A percentile compares a stretch with the other conserved stretches of the same genome.
These are phyloP conservation scores for Ceratonia siliqua DNA, from an alignment of 306 rosid genomes.

Conservation along the genomic window DNA sequence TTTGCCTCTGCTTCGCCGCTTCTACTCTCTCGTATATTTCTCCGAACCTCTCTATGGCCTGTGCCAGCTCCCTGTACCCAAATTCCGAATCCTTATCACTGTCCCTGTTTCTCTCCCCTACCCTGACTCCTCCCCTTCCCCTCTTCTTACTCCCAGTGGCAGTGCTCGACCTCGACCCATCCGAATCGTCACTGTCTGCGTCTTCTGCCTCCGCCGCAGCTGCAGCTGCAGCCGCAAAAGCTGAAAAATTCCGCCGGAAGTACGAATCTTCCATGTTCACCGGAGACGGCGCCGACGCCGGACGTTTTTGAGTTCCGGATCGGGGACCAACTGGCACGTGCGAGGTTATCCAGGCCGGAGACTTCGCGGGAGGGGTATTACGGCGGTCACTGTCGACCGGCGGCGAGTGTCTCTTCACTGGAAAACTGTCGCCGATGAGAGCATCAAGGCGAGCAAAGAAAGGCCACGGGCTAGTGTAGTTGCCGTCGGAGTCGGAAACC, in stretches of 20 bases:
- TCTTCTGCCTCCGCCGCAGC: conserved; percentile 45
- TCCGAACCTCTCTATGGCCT: conserved; percentile 55
- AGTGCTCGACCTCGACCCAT: conserved; percentile 35
- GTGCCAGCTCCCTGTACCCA: conserved; percentile 52
- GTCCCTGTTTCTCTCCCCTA: conserved; percentile 7
- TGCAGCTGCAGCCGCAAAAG: conserved; percentile 49
- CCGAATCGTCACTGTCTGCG: conserved; percentile 38
- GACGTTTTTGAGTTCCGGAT: conserved; percentile 56
- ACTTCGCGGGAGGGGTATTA: conserved; percentile 5
- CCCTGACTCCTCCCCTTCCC: conserved; percentile 18
- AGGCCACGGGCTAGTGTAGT: conserved; percentile 51
- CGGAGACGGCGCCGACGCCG: conserved; percentile 27
- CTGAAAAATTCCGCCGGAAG: conserved; percentile 48
- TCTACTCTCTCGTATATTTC: conserved; percentile 72
- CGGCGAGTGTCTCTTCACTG: conserved; percentile 28
- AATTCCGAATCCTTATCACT: conserved; percentile 21
- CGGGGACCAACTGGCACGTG: conserved; percentile 60
- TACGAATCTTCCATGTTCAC: conserved; percentile 12
- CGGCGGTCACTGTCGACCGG: conserved; percentile 36
- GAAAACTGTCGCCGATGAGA: conserved; percentile 53
- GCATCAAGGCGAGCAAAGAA: conserved; percentile 55
- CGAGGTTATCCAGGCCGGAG: conserved; percentile 43
- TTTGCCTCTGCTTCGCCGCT: conserved; percentile 54
- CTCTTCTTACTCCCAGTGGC: conserved; percentile 33
- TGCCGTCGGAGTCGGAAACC: conserved; percentile 49